A percentile compares a stretch with the other conserved stretches of the same genome.
phyloP scores from a whole-genome alignment of 768 basidiomycete species.

The Amanita polypyramis region DNA sequence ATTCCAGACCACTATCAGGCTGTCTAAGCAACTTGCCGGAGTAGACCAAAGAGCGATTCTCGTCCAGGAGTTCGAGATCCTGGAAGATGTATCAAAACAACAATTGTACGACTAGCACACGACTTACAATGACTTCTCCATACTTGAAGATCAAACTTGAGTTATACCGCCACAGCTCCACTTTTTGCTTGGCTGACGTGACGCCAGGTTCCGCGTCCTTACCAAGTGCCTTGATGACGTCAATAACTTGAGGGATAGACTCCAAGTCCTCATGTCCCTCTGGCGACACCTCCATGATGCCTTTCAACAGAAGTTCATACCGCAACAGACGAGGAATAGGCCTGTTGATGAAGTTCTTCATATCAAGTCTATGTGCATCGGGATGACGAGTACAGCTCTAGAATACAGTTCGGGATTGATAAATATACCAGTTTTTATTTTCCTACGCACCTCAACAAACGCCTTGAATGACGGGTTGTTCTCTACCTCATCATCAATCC shows the following conservation, averaged over 20 bases:
- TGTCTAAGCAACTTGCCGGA: slow-evolving; percentile 74
- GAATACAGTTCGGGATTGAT: background rate
- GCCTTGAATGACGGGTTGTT: slow-evolving; percentile 68
- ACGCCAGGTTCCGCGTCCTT: slow-evolving; percentile 87
- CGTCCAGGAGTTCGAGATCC: slow-evolving; percentile 86
- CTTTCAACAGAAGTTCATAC: slow-evolving; percentile 75
- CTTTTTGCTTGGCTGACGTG: slow-evolving; percentile 75
- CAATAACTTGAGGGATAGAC: slow-evolving; percentile 80
- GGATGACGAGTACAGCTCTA: slow-evolving; percentile 49
- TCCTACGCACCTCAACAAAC: slow-evolving; percentile 60
- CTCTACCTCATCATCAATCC: slow-evolving; percentile 80
- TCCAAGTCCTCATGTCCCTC: slow-evolving; percentile 67
- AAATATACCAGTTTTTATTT: background rate
- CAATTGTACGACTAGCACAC: background rate
- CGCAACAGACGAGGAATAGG: slow-evolving; percentile 83
- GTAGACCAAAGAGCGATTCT: slow-evolving; percentile 76
- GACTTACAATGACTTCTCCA: slow-evolving; percentile 55
- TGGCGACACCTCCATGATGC: slow-evolving; percentile 71
- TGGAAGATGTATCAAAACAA: slow-evolving; percentile 10
- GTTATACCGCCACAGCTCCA: slow-evolving; percentile 80
- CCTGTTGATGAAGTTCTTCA: slow-evolving; percentile 88
- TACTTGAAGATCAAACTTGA: slow-evolving; percentile 67
- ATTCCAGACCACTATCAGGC: slow-evolving; percentile 70
- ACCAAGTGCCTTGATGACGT: slow-evolving; percentile 76
- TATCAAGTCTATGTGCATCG: slow-evolving; percentile 71